These are phyloP conservation scores for Claviceps spartinae DNA, from an alignment of 2,329 filamentous ascomycete species.

Conservation along the genomic window DNA sequence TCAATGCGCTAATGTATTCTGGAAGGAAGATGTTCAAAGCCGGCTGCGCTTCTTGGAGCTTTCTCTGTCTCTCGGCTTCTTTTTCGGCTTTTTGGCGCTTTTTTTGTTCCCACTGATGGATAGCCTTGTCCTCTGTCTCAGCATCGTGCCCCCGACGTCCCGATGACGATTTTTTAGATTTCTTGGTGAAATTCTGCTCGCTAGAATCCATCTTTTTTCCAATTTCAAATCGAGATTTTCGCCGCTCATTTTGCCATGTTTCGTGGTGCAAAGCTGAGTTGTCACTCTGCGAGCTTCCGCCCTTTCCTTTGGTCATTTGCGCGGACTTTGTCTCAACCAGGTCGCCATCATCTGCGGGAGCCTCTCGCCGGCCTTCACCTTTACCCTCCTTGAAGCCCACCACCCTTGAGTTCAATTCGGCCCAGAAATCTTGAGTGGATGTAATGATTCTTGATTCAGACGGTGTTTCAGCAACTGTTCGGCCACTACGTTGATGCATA, in stretches of 20 bases:
- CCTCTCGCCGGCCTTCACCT: neutral
- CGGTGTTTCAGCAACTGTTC: neutral
- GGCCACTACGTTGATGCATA: neutral
- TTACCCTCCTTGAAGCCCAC: slow-evolving; percentile 6
- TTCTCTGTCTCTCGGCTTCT: slow-evolving; percentile 24
- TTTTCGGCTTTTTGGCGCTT: slow-evolving; percentile 30
- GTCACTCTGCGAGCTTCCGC: neutral
- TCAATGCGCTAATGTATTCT: slow-evolving; percentile 80
- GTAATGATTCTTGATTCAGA: neutral
- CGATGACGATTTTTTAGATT: slow-evolving; percentile 10
- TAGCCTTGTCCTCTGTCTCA: slow-evolving; percentile 26
- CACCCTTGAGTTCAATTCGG: slow-evolving; percentile 12
- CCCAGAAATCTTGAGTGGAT: slow-evolving; percentile 13
- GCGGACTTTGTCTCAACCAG: neutral
- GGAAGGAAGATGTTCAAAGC: slow-evolving; percentile 61
- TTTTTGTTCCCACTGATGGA: slow-evolving; percentile 23
- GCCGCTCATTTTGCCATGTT: slow-evolving; percentile 10
- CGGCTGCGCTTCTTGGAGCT: slow-evolving; percentile 26
- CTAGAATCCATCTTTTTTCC: slow-evolving; percentile 11
- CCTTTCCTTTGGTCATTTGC: neutral
- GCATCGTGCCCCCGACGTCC: slow-evolving; percentile 14
- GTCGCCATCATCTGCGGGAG: neutral
- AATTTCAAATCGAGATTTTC: slow-evolving; percentile 19
- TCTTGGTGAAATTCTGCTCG: slow-evolving; percentile 12
- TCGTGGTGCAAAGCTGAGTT: neutral